phyloP scores from a whole-genome alignment of 768 basidiomycete species.

The Termitomyces sp. region DNA sequence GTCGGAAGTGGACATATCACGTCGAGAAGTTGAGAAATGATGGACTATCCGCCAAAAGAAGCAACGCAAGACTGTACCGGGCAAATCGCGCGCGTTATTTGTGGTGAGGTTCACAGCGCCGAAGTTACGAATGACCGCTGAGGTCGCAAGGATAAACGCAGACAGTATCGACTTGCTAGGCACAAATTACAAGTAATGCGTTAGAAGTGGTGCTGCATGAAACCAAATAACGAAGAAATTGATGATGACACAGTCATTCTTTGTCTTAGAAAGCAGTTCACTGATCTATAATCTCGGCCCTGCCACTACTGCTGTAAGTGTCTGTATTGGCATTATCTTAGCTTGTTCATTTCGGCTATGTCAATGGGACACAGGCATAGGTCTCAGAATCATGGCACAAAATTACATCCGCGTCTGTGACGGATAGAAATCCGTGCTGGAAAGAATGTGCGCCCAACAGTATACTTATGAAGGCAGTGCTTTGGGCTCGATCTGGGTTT shows the following conservation, averaged over 20 bases:
- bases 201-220: constrained; percentile 3
- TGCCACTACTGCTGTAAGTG: neutral
- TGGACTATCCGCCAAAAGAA: neutral
- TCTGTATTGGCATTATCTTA: neutral
- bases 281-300: neutral
- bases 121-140: neutral
- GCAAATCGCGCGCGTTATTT: neutral
- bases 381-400: neutral
- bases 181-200: too few relatives aligned
- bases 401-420: neutral
- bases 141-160: neutral
- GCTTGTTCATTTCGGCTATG: neutral
- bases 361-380: neutral
- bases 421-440: neutral
- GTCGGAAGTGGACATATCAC: constrained; percentile 10
- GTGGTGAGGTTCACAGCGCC: neutral
- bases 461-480: too few relatives aligned
- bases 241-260: neutral
- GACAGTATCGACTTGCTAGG: neutral
- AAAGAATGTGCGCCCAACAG: neutral
- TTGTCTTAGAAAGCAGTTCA: neutral
- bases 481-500: neutral
- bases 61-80: neutral
- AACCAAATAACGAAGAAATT: neutral
- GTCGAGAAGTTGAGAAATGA: constrained; percentile 12